Evolutionary conservation across 257 asterid genomes (phyloP).

Genomic region (Avicennia marina): DNA sequence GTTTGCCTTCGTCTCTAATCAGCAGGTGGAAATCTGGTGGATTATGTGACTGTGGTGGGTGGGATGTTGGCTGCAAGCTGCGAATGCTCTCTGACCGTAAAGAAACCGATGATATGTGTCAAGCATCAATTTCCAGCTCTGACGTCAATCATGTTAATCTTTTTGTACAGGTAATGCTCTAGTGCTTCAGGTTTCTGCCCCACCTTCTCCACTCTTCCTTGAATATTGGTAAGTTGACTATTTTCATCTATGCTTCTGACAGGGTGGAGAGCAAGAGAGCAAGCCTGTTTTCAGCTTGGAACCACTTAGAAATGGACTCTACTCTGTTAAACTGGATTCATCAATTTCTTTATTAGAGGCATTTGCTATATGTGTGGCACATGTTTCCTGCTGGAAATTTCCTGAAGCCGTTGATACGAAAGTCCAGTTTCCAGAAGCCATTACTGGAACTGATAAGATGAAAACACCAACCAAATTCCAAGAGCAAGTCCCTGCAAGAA

Average conservation of each 20-base stretch:
- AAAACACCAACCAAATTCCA: conserved; percentile 25
- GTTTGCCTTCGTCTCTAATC: conserved; percentile 69
- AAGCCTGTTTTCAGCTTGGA: conserved; percentile 66
- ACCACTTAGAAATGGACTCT: conserved; percentile 50
- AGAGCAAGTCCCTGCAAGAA: conserved; percentile 48
- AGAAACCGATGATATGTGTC: conserved; percentile 20
- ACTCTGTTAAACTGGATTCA: conserved; percentile 55
- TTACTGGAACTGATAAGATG: conserved; percentile 16
- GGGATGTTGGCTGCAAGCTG: conserved; percentile 97
- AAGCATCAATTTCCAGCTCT: conserved; percentile 21
- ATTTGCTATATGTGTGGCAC: conserved; percentile 71
- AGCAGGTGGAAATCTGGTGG: conserved; percentile 84
- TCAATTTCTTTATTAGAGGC: conserved; percentile 72
- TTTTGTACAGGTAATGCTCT: conserved; percentile 50
- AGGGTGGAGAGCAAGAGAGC: conserved; percentile 50
- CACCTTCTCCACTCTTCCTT: background rate
- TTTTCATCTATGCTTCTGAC: conserved; percentile 14
- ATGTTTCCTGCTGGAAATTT: conserved; percentile 44
- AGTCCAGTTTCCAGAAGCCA: conserved; percentile 20
- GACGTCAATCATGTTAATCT: conserved; percentile 37
- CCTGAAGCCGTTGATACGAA: conserved; percentile 35
- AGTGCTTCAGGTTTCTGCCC: background rate
- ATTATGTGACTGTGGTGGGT: conserved; percentile 95
- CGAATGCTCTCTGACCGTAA: conserved; percentile 46
- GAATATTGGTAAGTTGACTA: background rate